A percentile compares a stretch with the other conserved stretches of the same genome.
Evolutionary conservation across 2,329 filamentous ascomycete genomes (phyloP).

Genomic region (Pseudogymnoascus sp.): DNA sequence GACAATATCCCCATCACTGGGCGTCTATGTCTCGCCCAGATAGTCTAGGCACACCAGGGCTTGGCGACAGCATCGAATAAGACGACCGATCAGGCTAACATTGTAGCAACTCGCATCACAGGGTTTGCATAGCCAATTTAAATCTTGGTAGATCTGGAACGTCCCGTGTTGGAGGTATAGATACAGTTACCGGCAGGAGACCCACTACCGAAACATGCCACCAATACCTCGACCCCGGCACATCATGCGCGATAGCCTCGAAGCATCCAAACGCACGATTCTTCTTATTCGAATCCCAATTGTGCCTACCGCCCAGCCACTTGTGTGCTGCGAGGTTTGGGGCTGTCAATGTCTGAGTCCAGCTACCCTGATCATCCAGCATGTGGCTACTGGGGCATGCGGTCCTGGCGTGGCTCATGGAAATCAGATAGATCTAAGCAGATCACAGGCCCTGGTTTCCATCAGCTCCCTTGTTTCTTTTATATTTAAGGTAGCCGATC

Average conservation of each 20-base stretch:
- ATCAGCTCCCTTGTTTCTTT: constrained; percentile 1
- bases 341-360: not conserved
- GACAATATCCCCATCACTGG: not conserved
- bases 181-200: not conserved
- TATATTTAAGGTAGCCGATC: not conserved
- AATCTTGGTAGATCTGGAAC: not conserved
- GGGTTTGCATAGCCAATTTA: not conserved
- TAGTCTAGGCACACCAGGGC: not conserved
- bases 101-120: not conserved
- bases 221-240: not conserved
- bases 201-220: constrained; percentile 2
- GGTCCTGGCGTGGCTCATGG: constrained; percentile 4
- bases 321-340: not conserved
- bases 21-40: constrained; percentile 1
- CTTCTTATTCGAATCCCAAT: not conserved
- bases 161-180: not conserved
- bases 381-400: not conserved
- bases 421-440: not conserved
- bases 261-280: not conserved
- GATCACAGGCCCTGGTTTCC: not conserved
- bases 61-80: not conserved
- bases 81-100: not conserved
- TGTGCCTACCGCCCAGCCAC: not conserved
- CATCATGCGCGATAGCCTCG: not conserved
- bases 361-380: not conserved